A percentile compares a stretch with the other conserved stretches of the same genome.
Conservation (phyloP, 805 yeast genomes). For the Pichia membranifaciens region DNA sequence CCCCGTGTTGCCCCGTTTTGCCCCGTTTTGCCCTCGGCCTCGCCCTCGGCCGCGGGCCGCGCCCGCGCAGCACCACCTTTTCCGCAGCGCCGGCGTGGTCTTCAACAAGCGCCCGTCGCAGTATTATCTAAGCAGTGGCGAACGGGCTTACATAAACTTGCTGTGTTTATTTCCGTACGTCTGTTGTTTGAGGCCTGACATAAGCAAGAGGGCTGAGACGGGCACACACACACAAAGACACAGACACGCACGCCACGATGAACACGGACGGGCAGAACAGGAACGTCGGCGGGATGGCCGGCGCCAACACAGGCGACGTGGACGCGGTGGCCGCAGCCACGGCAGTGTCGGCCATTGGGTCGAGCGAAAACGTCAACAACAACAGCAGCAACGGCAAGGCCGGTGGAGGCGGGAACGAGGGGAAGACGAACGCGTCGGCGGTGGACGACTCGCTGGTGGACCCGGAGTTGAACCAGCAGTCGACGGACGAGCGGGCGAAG, state of each 20-base stretch:
- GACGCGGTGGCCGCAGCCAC: slow-evolving; percentile 24
- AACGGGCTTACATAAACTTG: too few relatives aligned
- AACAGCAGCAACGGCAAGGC: neutral
- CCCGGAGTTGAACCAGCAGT: slow-evolving; percentile 10
- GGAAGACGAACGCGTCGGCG: neutral
- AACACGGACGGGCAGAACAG: neutral
- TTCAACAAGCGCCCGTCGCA: too few relatives aligned
- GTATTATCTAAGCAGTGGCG: too few relatives aligned
- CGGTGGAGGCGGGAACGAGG: neutral
- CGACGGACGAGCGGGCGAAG: neutral
- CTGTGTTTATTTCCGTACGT: too few relatives aligned
- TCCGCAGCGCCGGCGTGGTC: too few relatives aligned
- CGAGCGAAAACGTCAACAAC: neutral
- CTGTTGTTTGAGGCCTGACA: neutral
- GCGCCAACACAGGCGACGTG: neutral
- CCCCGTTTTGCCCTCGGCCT: neutral
- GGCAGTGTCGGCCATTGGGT: slow-evolving; percentile 32
- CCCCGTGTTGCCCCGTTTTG: neutral
- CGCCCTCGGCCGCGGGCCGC: neutral
- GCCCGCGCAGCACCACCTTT: neutral
- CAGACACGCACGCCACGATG: neutral
- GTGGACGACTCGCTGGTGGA: slow-evolving; percentile 8
- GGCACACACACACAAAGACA: neutral
- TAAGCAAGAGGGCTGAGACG: neutral
- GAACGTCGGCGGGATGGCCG: neutral